phyloP scores from a whole-genome alignment of 1,139 yeast genomes.

The Pichia sp. region DNA sequence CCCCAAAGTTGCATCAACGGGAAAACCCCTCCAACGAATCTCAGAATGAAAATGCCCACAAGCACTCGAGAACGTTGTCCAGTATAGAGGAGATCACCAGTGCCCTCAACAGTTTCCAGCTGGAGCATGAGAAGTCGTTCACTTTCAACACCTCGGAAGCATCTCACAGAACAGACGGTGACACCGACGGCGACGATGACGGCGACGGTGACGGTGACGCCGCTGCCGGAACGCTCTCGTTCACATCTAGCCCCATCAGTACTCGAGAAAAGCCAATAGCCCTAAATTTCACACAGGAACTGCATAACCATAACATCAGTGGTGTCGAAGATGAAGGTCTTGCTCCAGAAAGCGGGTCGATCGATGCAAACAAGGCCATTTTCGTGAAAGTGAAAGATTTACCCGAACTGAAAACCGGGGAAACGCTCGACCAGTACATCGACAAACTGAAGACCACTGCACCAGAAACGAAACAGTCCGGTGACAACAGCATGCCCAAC shows the following conservation, averaged over 20 bases:
- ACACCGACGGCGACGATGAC: too few relatives aligned
- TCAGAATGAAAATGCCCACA: slow-evolving; percentile 10
- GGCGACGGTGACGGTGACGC: slow-evolving; percentile 2
- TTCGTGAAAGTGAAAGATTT: slow-evolving; percentile 16
- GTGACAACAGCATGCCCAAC: neutral
- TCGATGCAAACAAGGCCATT: slow-evolving; percentile 4
- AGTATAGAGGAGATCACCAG: slow-evolving; percentile 23
- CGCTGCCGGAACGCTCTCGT: neutral
- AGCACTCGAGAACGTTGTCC: slow-evolving; percentile 21
- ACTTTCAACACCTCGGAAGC: slow-evolving; percentile 3
- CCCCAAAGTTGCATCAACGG: neutral
- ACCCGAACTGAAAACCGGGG: slow-evolving; percentile 15
- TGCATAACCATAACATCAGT: neutral
- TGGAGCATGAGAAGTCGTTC: slow-evolving; percentile 16
- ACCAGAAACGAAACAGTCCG: neutral
- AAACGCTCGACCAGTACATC: slow-evolving; percentile 14
- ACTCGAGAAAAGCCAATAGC: slow-evolving; percentile 2
- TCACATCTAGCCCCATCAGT: neutral
- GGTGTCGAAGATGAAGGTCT: neutral
- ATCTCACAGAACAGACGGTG: slow-evolving; percentile 1
- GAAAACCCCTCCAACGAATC: neutral
- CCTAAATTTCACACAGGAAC: neutral
- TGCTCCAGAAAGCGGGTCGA: neutral
- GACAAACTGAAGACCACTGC: slow-evolving; percentile 9
- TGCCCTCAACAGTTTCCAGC: slow-evolving; percentile 18